Conservation (phyloP, 352 stramenopile genomes). For the Blastocystis sp. region DNA sequence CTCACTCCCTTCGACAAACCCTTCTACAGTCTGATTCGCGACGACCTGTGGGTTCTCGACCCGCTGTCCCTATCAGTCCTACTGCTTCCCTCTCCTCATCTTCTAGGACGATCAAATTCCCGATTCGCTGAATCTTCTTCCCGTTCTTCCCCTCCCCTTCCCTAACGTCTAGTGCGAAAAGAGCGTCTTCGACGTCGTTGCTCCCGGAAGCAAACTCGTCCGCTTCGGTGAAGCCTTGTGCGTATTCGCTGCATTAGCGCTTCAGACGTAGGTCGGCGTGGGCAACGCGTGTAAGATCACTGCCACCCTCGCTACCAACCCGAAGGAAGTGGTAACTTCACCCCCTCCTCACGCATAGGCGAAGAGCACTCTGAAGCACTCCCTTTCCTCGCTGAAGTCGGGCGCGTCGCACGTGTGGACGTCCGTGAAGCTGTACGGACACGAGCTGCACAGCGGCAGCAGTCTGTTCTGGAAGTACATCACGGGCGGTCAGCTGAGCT, state of each 20-base stretch:
- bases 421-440: constrained; percentile 54
- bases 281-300: constrained; percentile 45
- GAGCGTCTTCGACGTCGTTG: constrained; percentile 17
- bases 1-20: constrained; percentile 18
- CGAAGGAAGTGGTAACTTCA: constrained; percentile 1
- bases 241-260: background rate
- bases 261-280: constrained; percentile 28
- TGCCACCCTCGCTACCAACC: constrained; percentile 11
- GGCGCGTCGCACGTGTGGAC: constrained; percentile 53
- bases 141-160: background rate
- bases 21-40: constrained; percentile 58
- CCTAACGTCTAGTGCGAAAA: constrained; percentile 40
- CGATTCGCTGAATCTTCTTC: constrained; percentile 67
- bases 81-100: background rate
- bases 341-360: background rate
- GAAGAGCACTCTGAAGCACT: background rate
- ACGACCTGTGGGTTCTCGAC: constrained; percentile 60
- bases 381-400: background rate
- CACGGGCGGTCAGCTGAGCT: constrained; percentile 51
- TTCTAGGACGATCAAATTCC: constrained; percentile 61
- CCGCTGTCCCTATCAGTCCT: constrained; percentile 20
- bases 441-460: constrained; percentile 59
- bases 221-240: constrained; percentile 29
- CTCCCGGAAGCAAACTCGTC: constrained; percentile 55
- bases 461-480: constrained; percentile 65